A percentile compares a stretch with the other conserved stretches of the same genome.
Conservation (phyloP, 257 asterid species). For the Solanum sejunctum region DNA sequence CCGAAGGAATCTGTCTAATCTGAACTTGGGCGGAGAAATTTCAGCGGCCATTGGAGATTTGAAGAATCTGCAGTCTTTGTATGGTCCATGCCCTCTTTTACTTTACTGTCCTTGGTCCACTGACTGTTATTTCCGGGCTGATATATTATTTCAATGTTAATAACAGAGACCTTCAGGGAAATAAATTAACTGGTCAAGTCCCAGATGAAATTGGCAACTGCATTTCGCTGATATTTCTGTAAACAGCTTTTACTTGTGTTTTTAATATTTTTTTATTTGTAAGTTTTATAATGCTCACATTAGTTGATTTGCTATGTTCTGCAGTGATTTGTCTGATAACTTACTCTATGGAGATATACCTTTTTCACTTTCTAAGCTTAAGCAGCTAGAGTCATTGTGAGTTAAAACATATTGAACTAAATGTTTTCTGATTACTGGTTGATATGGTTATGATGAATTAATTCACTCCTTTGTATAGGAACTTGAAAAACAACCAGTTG, state of each 20-base stretch:
- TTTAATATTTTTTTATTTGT: neutral
- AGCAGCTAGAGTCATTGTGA: constrained; percentile 86
- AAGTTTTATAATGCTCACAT: neutral
- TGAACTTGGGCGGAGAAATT: constrained; percentile 87
- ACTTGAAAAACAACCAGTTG: constrained; percentile 72
- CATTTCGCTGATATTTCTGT: constrained; percentile 48
- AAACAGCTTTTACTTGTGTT: neutral
- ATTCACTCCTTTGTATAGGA: constrained; percentile 21
- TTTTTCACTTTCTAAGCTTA: constrained; percentile 79
- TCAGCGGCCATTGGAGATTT: constrained; percentile 81
- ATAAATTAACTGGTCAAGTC: constrained; percentile 77
- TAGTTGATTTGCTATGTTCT: neutral
- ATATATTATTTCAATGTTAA: neutral
- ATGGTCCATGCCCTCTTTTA: constrained; percentile 13
- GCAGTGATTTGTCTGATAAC: constrained; percentile 86
- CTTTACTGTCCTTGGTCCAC: neutral
- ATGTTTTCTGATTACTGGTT: neutral
- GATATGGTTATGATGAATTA: neutral
- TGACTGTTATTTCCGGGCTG: neutral
- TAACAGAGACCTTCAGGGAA: constrained; percentile 82
- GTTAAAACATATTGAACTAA: constrained; percentile 2
- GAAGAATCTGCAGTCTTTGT: constrained; percentile 59
- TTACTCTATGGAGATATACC: constrained; percentile 78
- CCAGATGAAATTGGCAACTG: constrained; percentile 95
- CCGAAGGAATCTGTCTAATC: constrained; percentile 71